Percentiles rank a stretch among this genome's conserved stretches.
Evolutionary conservation across 2,329 filamentous ascomycete species (phyloP).

Genomic region (Cadophora sp.): DNA sequence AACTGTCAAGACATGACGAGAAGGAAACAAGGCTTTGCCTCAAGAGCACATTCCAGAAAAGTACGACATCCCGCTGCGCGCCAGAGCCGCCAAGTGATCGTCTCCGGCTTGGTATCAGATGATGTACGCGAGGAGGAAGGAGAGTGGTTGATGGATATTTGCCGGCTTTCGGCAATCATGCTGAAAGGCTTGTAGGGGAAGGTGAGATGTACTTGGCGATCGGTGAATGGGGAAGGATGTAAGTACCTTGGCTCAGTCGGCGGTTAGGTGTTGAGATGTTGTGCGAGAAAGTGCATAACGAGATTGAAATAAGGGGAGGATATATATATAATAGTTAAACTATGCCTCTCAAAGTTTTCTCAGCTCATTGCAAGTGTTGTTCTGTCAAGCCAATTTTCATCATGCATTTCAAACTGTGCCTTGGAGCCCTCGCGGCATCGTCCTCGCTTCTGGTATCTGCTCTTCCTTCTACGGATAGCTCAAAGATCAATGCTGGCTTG

Average conservation of each 20-base stretch:
- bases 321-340: background rate
- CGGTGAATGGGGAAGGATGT: conserved; percentile 10
- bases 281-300: background rate
- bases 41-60: conserved; percentile 8
- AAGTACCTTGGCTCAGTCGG: conserved; percentile 9
- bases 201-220: conserved; percentile 15
- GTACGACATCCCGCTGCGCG: conserved; percentile 8
- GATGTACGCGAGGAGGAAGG: background rate
- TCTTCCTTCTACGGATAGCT: conserved; percentile 7
- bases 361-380: background rate
- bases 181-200: conserved; percentile 17
- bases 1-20: conserved; percentile 8
- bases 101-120: conserved; percentile 19
- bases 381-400: background rate
- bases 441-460: conserved; percentile 15
- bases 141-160: conserved; percentile 5
- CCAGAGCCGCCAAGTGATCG: conserved; percentile 5
- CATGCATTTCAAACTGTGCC: conserved; percentile 11
- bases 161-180: conserved; percentile 14
- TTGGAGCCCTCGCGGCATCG: conserved; percentile 17
- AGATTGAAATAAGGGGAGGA: background rate
- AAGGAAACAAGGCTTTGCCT: conserved; percentile 5
- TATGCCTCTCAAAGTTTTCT: background rate
- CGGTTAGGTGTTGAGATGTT: background rate
- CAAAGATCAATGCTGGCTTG: conserved; percentile 14